Conservation (phyloP, 768 basidiomycete genomes). For the Suillus sp. region DNA sequence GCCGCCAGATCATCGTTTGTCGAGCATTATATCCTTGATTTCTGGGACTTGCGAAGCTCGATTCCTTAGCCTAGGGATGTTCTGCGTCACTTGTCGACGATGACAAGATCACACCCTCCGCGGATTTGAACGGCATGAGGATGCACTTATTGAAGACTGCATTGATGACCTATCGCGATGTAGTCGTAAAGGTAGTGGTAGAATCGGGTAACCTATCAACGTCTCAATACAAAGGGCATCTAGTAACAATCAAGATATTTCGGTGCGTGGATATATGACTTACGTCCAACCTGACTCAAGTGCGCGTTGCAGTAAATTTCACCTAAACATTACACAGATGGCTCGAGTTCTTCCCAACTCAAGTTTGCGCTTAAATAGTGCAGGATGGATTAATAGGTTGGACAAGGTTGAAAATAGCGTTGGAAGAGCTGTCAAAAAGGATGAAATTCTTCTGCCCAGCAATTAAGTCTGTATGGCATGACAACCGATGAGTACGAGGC, state of each 20-base stretch:
- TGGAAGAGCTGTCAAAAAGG: neutral
- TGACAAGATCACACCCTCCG: neutral
- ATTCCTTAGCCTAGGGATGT: neutral
- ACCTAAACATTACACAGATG: neutral
- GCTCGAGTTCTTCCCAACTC: neutral
- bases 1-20: neutral
- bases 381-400: neutral
- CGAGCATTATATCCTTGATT: neutral
- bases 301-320: neutral
- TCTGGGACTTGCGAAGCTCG: neutral
- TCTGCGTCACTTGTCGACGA: neutral
- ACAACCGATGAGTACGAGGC: neutral
- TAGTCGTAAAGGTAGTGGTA: conserved; percentile 1
- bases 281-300: neutral
- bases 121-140: conserved; percentile 1
- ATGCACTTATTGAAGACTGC: neutral
- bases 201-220: neutral
- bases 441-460: neutral
- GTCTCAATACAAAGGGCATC: neutral
- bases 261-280: neutral
- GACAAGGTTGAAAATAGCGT: neutral
- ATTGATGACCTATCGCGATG: neutral
- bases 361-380: neutral
- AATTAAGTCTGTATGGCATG: neutral
- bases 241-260: neutral